Conservation (phyloP, 345 rosid genomes). For the Murraya koenigii region DNA sequence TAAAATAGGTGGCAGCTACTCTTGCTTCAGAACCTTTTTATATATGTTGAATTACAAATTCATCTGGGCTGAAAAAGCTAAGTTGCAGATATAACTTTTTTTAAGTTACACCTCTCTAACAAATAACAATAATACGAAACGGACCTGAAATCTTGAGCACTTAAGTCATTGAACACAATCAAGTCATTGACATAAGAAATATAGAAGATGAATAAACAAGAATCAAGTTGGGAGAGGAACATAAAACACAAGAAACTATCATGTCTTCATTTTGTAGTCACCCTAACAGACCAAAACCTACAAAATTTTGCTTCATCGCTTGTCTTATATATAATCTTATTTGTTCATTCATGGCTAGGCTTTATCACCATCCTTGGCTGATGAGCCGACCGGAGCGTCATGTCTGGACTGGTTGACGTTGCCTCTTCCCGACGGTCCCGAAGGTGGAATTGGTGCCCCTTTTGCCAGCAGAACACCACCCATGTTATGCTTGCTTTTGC, state of each 20-base stretch:
- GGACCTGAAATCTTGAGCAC: background rate
- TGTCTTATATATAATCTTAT: background rate
- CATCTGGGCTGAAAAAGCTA: no score
- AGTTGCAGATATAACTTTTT: no score
- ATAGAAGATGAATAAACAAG: no score
- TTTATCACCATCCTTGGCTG: background rate
- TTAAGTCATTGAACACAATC: background rate
- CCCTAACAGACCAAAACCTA: background rate
- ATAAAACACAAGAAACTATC: background rate
- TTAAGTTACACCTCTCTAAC: no score
- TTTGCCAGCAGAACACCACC: conserved; percentile 8
- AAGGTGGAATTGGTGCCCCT: conserved; percentile 33
- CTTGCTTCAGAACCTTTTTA: no score
- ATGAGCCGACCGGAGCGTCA: background rate
- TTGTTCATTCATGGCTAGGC: background rate
- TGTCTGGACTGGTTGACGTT: background rate
- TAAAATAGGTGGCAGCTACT: background rate
- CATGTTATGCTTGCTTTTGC: background rate
- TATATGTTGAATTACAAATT: background rate
- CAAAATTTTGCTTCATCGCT: background rate
- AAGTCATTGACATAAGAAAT: background rate
- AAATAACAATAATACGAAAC: no score
- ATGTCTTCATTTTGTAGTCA: background rate
- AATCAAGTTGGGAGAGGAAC: background rate
- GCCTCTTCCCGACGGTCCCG: conserved; percentile 36